A percentile compares a stretch with the other conserved stretches of the same genome.
Conservation (phyloP, 129 eudicot genomes). For the Flaveria linearis region DNA sequence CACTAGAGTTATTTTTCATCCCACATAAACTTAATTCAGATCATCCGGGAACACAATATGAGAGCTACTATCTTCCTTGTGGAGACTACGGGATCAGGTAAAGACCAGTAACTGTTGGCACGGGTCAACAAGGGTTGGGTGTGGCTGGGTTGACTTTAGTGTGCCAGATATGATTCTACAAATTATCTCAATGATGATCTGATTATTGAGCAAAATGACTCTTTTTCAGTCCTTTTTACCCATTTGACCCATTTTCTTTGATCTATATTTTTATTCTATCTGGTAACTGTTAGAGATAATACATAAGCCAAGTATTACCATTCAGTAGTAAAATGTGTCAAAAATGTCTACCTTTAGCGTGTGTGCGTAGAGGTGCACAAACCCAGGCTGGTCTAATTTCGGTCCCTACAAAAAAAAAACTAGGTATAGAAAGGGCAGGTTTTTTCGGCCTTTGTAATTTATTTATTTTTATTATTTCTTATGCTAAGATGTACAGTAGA, state of each 20-base stretch:
- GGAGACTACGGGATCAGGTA: constrained; percentile 83
- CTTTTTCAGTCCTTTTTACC: neutral
- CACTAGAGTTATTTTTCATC: constrained; percentile 47
- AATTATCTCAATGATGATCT: neutral
- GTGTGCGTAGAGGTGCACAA: no score
- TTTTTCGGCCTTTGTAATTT: neutral
- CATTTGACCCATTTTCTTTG: neutral
- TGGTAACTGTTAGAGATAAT: neutral
- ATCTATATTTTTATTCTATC: neutral
- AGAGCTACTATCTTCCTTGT: constrained; percentile 60
- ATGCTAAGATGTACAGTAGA: neutral
- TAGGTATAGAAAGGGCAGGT: neutral
- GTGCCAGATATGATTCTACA: neutral
- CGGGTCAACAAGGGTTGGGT: neutral
- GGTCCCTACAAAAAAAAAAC: no score
- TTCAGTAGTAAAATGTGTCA: no score
- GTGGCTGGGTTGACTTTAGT: neutral
- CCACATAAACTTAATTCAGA: constrained; percentile 54
- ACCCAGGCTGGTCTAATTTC: neutral
- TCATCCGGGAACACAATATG: constrained; percentile 41
- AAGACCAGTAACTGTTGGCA: constrained; percentile 1
- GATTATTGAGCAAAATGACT: neutral
- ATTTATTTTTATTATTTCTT: neutral
- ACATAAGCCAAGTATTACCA: neutral
- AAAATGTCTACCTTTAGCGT: no score